phyloP scores from a whole-genome alignment of 495 filamentous ascomycete genomes.

The Physcia stellaris region DNA sequence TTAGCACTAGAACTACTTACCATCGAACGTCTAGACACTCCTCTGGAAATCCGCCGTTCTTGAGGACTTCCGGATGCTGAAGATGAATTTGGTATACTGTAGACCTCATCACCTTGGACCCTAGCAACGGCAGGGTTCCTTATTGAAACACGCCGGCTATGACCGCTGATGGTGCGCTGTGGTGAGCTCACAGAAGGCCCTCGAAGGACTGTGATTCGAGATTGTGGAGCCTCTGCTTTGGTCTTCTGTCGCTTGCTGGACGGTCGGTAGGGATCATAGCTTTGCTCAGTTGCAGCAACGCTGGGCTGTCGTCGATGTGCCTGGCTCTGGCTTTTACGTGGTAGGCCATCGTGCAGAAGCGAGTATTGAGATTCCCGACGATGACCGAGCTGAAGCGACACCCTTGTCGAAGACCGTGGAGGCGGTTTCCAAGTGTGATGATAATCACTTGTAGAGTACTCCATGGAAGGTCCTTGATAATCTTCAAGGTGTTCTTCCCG shows the following conservation, averaged over 20 bases:
- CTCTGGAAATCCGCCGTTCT: constrained; percentile 9
- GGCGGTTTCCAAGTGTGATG: constrained; percentile 43
- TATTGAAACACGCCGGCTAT: constrained; percentile 6
- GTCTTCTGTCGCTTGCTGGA: constrained; percentile 34
- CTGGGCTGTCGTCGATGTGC: constrained; percentile 34
- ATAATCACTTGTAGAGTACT: constrained; percentile 75
- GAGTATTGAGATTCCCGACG: constrained; percentile 56
- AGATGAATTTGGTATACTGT: constrained; percentile 13
- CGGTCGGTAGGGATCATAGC: constrained; percentile 77
- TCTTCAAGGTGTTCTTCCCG: constrained; percentile 72
- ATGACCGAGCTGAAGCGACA: constrained; percentile 32
- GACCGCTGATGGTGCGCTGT: constrained; percentile 4
- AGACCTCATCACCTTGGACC: constrained; percentile 7
- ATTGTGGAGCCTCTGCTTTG: constrained; percentile 28
- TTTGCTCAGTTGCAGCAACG: constrained; percentile 32
- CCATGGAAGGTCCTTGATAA: constrained; percentile 55
- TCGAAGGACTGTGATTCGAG: constrained; percentile 57
- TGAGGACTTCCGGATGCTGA: constrained; percentile 7
- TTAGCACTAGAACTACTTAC: constrained; percentile 39
- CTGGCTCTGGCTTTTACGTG: constrained; percentile 24
- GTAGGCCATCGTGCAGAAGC: constrained; percentile 39
- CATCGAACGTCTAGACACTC: constrained; percentile 30
- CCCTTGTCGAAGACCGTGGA: constrained; percentile 26
- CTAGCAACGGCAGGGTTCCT: constrained; percentile 10
- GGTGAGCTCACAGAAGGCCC: constrained; percentile 4